Evolutionary conservation across 441 rosid genomes (phyloP).

Genomic region (Gossypium schwendimanii): DNA sequence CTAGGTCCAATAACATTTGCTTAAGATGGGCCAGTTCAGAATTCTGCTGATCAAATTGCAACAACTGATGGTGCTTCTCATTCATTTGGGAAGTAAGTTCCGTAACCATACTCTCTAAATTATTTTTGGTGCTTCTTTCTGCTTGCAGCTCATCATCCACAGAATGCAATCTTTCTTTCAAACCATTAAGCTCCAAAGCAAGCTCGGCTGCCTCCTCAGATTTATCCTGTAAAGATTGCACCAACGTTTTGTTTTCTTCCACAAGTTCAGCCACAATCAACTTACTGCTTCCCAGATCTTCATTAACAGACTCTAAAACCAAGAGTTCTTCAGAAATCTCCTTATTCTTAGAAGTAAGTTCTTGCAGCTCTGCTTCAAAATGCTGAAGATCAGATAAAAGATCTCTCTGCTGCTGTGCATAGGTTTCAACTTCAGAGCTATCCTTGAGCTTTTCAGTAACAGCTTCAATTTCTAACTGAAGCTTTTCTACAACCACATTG

Average conservation of each 20-base stretch:
- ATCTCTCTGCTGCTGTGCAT: slow-evolving; percentile 40
- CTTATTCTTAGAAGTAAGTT: slow-evolving; percentile 47
- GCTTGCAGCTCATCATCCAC: slow-evolving; percentile 39
- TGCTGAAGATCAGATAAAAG: slow-evolving; percentile 48
- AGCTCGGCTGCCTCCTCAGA: slow-evolving; percentile 47
- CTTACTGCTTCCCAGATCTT: slow-evolving; percentile 54
- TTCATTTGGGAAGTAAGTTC: slow-evolving; percentile 57
- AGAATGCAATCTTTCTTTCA: slow-evolving; percentile 37
- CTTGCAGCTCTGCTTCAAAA: slow-evolving; percentile 53
- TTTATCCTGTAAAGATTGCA: slow-evolving; percentile 44
- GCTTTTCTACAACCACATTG: slow-evolving; percentile 43
- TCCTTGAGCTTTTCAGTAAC: slow-evolving; percentile 45
- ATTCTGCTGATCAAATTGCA: slow-evolving; percentile 46
- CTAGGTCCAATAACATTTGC: slow-evolving; percentile 52
- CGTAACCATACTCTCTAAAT: slow-evolving; percentile 37
- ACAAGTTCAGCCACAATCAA: slow-evolving; percentile 47
- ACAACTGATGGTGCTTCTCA: slow-evolving; percentile 45
- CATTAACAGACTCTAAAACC: slow-evolving; percentile 38
- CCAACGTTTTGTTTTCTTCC: slow-evolving; percentile 49
- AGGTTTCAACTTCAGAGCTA: slow-evolving; percentile 47
- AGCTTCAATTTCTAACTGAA: slow-evolving; percentile 59
- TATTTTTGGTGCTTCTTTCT: slow-evolving; percentile 53
- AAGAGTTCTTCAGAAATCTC: slow-evolving; percentile 53
- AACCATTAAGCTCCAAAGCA: slow-evolving; percentile 39
- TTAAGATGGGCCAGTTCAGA: slow-evolving; percentile 51